These are phyloP conservation scores for Handroanthus guayacan DNA, from an alignment of 257 asterid genomes.

Conservation along the genomic window DNA sequence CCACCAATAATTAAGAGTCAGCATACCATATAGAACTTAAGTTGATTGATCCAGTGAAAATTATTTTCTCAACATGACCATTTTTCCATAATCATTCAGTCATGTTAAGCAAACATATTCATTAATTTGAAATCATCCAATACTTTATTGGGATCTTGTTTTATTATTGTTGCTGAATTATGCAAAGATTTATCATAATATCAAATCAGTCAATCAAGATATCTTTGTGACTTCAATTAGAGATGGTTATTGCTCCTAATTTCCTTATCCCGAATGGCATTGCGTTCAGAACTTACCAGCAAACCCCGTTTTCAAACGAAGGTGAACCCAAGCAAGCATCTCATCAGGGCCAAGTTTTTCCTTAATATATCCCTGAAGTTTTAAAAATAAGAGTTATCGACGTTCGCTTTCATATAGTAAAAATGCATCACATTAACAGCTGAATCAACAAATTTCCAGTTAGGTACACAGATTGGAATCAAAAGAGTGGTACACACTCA, in stretches of 20 bases:
- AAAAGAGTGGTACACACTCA: slow-evolving; percentile 46
- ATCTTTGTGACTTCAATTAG: slow-evolving; percentile 5
- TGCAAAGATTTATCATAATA: neutral
- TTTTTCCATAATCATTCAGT: neutral
- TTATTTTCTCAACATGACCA: neutral
- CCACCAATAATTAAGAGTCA: too few relatives aligned
- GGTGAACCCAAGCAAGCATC: slow-evolving; percentile 66
- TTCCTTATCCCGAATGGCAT: neutral
- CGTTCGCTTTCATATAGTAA: slow-evolving; percentile 8
- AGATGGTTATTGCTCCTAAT: slow-evolving; percentile 20
- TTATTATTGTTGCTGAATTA: neutral
- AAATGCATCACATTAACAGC: slow-evolving; percentile 20
- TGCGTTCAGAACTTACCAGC: slow-evolving; percentile 54
- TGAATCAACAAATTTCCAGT: slow-evolving; percentile 12
- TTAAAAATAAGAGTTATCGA: neutral
- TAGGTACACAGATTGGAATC: slow-evolving; percentile 17
- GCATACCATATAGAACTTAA: neutral
- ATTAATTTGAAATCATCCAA: neutral
- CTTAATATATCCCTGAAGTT: slow-evolving; percentile 52
- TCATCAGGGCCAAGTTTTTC: slow-evolving; percentile 81
- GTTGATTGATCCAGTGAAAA: neutral
- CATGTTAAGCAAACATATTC: neutral
- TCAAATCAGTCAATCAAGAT: slow-evolving; percentile 15
- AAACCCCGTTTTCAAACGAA: slow-evolving; percentile 67
- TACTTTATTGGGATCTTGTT: neutral